A percentile compares a stretch with the other conserved stretches of the same genome.
phyloP scores from a whole-genome alignment of 345 rosid species.

The Crucihimalaya himalaica region DNA sequence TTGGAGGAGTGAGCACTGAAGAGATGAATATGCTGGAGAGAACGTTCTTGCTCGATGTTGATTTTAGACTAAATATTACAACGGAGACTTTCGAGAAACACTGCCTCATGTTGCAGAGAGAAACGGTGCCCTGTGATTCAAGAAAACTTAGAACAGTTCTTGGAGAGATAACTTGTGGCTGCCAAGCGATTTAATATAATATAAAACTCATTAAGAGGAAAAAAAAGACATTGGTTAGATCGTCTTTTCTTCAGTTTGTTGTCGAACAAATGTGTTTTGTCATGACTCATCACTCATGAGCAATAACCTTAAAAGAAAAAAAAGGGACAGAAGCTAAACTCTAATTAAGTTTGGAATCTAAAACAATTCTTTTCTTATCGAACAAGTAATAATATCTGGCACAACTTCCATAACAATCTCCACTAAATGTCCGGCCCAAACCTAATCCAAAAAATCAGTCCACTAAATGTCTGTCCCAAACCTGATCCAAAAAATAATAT shows the following conservation, averaged over 20 bases:
- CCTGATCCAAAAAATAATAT: neutral
- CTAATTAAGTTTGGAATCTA: neutral
- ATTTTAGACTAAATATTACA: slow-evolving; percentile 46
- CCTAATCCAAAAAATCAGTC: neutral
- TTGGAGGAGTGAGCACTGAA: slow-evolving; percentile 50
- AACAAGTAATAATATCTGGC: neutral
- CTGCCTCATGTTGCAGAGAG: slow-evolving; percentile 39
- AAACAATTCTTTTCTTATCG: neutral
- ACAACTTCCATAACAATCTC: neutral
- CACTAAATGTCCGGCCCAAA: neutral
- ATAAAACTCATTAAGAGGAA: neutral
- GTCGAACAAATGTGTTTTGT: neutral
- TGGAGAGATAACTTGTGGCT: slow-evolving; percentile 29
- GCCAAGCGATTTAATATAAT: slow-evolving; percentile 32
- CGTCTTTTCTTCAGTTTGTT: neutral
- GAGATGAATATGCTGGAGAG: slow-evolving; percentile 51
- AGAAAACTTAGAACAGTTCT: slow-evolving; percentile 31
- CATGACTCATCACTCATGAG: neutral
- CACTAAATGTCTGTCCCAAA: neutral
- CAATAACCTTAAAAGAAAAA: neutral
- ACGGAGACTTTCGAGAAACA: slow-evolving; percentile 40
- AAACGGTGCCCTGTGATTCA: slow-evolving; percentile 24
- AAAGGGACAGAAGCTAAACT: neutral
- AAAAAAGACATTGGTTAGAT: neutral
- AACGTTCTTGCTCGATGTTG: slow-evolving; percentile 45